Base-by-base conservation (phyloP, 2,329 filamentous ascomycete species). In the Curvularia sp. region DNA sequence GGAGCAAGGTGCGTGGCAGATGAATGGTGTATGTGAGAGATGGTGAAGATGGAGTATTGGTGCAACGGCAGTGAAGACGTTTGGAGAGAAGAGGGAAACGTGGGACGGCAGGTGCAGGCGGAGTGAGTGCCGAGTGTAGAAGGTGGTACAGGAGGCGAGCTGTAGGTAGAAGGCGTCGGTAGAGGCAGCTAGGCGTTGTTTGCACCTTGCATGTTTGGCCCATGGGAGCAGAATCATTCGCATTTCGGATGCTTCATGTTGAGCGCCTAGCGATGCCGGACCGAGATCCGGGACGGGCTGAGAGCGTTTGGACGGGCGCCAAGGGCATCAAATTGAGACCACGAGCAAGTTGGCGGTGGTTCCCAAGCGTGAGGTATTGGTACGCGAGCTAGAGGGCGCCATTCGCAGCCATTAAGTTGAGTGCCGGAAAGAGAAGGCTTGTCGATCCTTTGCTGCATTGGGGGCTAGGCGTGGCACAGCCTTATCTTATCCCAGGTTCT, bases 401-500 rank as follows among this genome's bases (percentile, higher is more conserved):
- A 56, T 49, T 47, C 52, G 49, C 35, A 54, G 33, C 48, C 31
- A 58, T 51, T 59, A 47, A 33, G 55, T 38, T 20, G 26, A 43
- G 15, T 51, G 53, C 64, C 61, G 47, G 48, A 68, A 69, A 65
- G 63, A 62, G 59, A 64, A 62, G 13, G 53, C 49, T 46, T 24
- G 64, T 18, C 62, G 61, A 68, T 63, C 60, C 62, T 47, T 55
- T 65, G 53, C 61, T 60, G 55, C 33, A 61, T 68, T 55, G 59
- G 61, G 62, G 18, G 57, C 56, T 64, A 53, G 58, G 49, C 53
- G 47, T 49, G 54, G 55, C 48, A 54, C 58, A 52, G 61, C 55
- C 65, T 51, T 64, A 64, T 71, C 68, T 47, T 26, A 26, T 43
- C 41, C 71, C 64, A 57, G 67, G 61, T 58, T 53, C 58, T 69